A percentile compares a stretch with the other conserved stretches of the same genome.
Conservation (phyloP, 257 asterid species). For the Primulina eburnea region DNA sequence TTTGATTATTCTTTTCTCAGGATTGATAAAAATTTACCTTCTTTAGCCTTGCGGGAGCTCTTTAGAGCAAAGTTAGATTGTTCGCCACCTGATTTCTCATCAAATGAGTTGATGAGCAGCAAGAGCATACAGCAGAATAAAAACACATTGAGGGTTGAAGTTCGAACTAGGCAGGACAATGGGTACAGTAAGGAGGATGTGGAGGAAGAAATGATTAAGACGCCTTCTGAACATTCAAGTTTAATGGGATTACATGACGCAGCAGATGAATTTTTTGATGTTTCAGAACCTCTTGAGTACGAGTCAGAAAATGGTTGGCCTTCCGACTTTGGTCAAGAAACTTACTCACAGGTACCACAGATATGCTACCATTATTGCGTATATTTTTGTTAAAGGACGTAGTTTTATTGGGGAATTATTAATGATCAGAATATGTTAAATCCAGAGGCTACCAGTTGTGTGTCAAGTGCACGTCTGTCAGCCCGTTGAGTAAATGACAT, state of each 20-base stretch:
- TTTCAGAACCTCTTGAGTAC: slow-evolving; percentile 78
- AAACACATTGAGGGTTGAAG: slow-evolving; percentile 55
- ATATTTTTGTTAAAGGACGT: slow-evolving; percentile 9
- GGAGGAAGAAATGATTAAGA: slow-evolving; percentile 56
- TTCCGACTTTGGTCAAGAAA: slow-evolving; percentile 64
- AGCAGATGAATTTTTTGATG: slow-evolving; percentile 90
- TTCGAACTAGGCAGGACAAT: slow-evolving; percentile 45
- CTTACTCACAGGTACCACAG: slow-evolving; percentile 61
- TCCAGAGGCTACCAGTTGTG: slow-evolving; percentile 9
- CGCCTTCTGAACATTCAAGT: slow-evolving; percentile 84
- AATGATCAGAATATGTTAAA: slow-evolving; percentile 16
- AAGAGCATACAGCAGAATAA: slow-evolving; percentile 40
- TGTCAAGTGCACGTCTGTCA: slow-evolving; percentile 21
- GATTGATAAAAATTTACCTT: slow-evolving; percentile 24
- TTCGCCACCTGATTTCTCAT: slow-evolving; percentile 56
- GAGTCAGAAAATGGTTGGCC: slow-evolving; percentile 81
- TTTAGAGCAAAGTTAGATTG: slow-evolving; percentile 70
- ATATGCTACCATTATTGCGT: slow-evolving; percentile 16
- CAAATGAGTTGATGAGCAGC: slow-evolving; percentile 65
- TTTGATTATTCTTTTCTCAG: slow-evolving; percentile 21
- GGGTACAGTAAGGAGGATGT: slow-evolving; percentile 41
- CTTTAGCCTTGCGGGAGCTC: slow-evolving; percentile 84
- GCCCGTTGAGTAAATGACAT: slow-evolving; percentile 17
- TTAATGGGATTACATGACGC: slow-evolving; percentile 85
- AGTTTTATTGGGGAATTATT: slow-evolving; percentile 10